Evolutionary conservation across 257 asterid genomes (phyloP), one percentile per base, ranked within the genome.

Genomic region (Ilex aquifolium): DNA sequence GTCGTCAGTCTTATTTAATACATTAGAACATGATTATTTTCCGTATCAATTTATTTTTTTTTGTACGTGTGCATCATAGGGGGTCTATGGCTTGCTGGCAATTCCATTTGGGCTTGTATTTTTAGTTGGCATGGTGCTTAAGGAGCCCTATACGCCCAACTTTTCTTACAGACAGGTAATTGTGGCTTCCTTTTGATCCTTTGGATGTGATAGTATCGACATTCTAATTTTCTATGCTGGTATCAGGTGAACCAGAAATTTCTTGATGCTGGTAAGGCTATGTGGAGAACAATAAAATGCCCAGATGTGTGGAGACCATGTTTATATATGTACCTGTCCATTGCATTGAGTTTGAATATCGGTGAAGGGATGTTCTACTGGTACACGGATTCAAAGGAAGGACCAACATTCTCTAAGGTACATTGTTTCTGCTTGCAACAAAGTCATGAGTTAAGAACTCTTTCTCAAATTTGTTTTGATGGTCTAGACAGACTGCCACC

Each of bases 241-340:
- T 55, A 65, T 68, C 85, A 88, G 97, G 85, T 92, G 13, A 93
- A 75, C 66, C 88, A 82, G 72, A 93, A 78, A 67, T 77, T 90
- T 65, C 30, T 71, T 58, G 79, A 77, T 69, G 99, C 99, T 57
- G 83, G 88, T 69, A 87, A 83, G 48, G 72, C 97, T 14, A 82
- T 89, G 99, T 93, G 96, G 95, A 82, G 74, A 79, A 87, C 97
- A 10, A 61, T 93, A 70, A 79, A 71, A 76, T 77, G 68, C 73
- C 91, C 91, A 0, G 89, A 68, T 6, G 99, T 93, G 60, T 93
- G 97, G 97, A 78, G 91, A 63, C 99, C 99, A 3, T 87, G 99
- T 73, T 60, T 90, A 51, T 93, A 85, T 67, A 93, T 93, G 99
- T 93, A 83, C 75, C 56, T 90, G 56, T 89, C 96, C 49, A 73